phyloP scores from a whole-genome alignment of 2,329 filamentous ascomycete species.

The Ophiostoma himal-ulmi region DNA sequence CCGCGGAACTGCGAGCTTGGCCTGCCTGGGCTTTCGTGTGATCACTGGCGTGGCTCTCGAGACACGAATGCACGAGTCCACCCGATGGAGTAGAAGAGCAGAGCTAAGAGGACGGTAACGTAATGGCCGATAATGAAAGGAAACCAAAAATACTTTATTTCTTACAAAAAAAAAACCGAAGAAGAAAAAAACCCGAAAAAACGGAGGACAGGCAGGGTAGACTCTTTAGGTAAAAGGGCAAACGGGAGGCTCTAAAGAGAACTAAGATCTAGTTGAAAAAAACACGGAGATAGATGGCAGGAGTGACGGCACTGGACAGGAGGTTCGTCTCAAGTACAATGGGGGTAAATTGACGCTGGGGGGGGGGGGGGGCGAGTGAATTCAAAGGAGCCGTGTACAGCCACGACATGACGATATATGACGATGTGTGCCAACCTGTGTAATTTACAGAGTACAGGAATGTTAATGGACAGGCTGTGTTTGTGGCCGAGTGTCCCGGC shows the following conservation, averaged over 20 bases:
- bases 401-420: not conserved
- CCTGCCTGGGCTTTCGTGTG: not conserved
- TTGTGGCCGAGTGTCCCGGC: constrained; percentile 5
- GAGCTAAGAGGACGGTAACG: not conserved
- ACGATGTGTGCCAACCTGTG: not conserved
- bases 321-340: not conserved
- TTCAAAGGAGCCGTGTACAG: not conserved
- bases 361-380: too few species aligned
- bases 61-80: constrained; percentile 9
- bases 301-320: not conserved
- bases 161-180: not conserved
- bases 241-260: not conserved
- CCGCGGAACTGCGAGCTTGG: constrained; percentile 2
- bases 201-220: not conserved
- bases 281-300: not conserved
- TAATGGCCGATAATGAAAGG: not conserved
- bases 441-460: not conserved
- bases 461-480: not conserved
- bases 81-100: not conserved
- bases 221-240: not conserved
- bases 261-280: not conserved
- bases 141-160: not conserved
- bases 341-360: too few species aligned
- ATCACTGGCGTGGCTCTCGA: not conserved
- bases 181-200: not conserved